Evolutionary conservation across 2,329 filamentous ascomycete species (phyloP), one percentile per base, ranked within the genome.

Genomic region (Colletotrichum cordylinicola): DNA sequence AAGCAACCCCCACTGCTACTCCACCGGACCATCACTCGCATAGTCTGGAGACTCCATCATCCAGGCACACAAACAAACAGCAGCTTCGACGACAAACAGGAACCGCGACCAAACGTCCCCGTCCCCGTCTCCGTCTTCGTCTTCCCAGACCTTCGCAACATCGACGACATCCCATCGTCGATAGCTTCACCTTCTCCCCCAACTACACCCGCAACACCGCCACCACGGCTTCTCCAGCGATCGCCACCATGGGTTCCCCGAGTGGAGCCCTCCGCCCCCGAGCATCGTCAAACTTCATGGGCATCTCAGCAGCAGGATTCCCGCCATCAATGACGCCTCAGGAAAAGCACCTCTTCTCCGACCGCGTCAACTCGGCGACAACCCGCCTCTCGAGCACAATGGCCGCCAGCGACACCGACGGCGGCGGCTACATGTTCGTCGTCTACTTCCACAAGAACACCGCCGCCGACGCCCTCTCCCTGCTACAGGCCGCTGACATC

Each of bases 201-300:
- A 66, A 29, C 15, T 55, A 33, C 37, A 39, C 21, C 64, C 67
- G 18, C 37, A 67, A 66, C 43, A 67, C 72, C 69, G 65, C 67
- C 69, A 75, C 72, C 72, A 75, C 69, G 72, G 72, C 72, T 72
- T 75, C 72, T 62, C 72, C 72, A 67, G 69, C 72, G 62, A 72
- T 75, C 72, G 69, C 72, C 72, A 75, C 43, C 68, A 75, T 75
- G 72, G 72, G 68, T 72, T 75, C 72, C 68, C 68, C 72, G 68
- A 75, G 72, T 71, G 72, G 72, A 75, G 24, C 69, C 72, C 62
- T 75, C 27, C 72, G 72, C 37, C 72, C 72, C 31, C 72, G 72
- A 65, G 72, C 72, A 70, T 75, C 72, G 37, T 75, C 72, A 24
- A 75, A 75, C 39, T 75, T 75, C 62, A 75, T 72, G 72, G 72